Percentiles rank a stretch among this genome's conserved stretches.
Evolutionary conservation across 805 yeast genomes (phyloP).

Genomic region (Komagataella mondaviorum): DNA sequence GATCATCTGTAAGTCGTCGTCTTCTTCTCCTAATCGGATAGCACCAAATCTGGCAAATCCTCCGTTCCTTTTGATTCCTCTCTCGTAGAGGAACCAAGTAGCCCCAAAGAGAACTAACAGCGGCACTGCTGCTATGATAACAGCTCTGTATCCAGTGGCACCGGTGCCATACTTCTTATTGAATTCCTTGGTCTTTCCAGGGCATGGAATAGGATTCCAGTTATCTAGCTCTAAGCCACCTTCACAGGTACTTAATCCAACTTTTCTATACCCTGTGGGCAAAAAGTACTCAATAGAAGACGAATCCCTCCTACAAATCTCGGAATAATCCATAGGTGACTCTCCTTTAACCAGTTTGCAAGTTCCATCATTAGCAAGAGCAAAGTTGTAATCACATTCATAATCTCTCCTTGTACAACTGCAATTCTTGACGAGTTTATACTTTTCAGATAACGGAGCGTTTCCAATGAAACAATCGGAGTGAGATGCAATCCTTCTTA

Average conservation of each 20-base stretch:
- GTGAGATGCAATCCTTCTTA: constrained; percentile 41
- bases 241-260: constrained; percentile 74
- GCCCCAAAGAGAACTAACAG: constrained; percentile 37
- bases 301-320: constrained; percentile 39
- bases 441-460: constrained; percentile 45
- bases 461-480: constrained; percentile 60
- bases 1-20: constrained; percentile 26
- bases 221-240: constrained; percentile 69
- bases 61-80: constrained; percentile 70
- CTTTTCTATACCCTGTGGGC: constrained; percentile 85
- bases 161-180: constrained; percentile 31
- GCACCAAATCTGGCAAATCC: constrained; percentile 73
- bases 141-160: constrained; percentile 38
- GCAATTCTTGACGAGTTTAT: constrained; percentile 50
- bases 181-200: constrained; percentile 69
- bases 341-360: constrained; percentile 75
- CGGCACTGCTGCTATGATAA: constrained; percentile 45
- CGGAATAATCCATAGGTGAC: constrained; percentile 48
- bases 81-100: constrained; percentile 59
- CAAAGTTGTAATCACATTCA: constrained; percentile 88
- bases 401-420: constrained; percentile 75
- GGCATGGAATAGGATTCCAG: constrained; percentile 62
- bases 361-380: constrained; percentile 60
- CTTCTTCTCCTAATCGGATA: constrained; percentile 67
- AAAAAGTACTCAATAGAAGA: constrained; percentile 59